These are phyloP conservation scores for Quambalaria eucalypti DNA, from an alignment of 1,284 basidiomycete genomes.

Conservation along the genomic window DNA sequence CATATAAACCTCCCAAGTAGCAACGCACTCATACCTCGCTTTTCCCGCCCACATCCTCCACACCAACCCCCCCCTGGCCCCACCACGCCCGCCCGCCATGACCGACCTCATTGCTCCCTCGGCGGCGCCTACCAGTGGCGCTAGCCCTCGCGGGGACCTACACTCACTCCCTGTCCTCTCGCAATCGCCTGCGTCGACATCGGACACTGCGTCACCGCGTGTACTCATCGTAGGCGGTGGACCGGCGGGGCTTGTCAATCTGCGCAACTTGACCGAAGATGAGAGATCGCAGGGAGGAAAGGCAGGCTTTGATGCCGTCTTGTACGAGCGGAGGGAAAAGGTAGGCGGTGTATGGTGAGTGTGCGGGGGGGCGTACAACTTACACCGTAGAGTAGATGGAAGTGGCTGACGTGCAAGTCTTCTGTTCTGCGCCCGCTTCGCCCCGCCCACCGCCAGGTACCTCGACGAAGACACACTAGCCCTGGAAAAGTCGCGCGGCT, in stretches of 20 bases:
- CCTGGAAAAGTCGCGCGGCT: constrained; percentile 8
- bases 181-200: neutral
- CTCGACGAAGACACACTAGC: constrained; percentile 2
- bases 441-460: neutral
- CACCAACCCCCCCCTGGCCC: too few relatives aligned
- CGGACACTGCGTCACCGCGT: neutral
- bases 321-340: constrained; percentile 26
- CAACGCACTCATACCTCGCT: too few relatives aligned
- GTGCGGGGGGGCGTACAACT: neutral
- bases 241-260: constrained; percentile 25
- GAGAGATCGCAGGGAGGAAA: neutral
- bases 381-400: too few relatives aligned
- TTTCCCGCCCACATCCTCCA: too few relatives aligned
- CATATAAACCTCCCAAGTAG: too few relatives aligned
- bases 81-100: too few relatives aligned
- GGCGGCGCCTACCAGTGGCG: too few relatives aligned
- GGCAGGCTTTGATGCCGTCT: constrained; percentile 10
- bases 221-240: constrained; percentile 39
- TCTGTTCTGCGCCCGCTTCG: neutral
- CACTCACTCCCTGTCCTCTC: neutral
- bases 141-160: too few relatives aligned
- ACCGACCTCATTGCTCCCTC: too few relatives aligned
- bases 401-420: neutral
- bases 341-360: constrained; percentile 36
- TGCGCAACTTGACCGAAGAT: constrained; percentile 24